Conservation (phyloP, 768 basidiomycete species). For the Dacryopinax spathularia region DNA sequence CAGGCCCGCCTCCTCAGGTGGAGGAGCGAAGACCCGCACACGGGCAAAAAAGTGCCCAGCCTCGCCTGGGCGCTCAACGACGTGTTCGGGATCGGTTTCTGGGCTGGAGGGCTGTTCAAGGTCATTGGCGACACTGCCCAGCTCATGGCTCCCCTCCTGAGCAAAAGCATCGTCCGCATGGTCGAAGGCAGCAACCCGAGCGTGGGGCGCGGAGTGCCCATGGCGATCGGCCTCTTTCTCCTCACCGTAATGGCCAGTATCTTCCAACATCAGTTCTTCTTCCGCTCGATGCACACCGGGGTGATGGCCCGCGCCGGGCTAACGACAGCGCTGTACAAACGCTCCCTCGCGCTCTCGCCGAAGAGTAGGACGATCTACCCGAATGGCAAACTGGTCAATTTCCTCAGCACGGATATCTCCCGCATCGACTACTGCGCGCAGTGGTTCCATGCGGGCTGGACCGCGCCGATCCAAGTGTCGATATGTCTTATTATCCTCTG, state of each 20-base stretch:
- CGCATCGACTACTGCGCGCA: slow-evolving; percentile 37
- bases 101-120: slow-evolving; percentile 46
- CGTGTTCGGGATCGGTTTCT: slow-evolving; percentile 43
- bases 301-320: slow-evolving; percentile 50
- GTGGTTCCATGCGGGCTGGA: slow-evolving; percentile 38
- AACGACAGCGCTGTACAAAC: slow-evolving; percentile 56
- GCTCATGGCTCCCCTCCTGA: slow-evolving; percentile 48
- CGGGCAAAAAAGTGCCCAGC: slow-evolving; percentile 33
- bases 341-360: slow-evolving; percentile 49
- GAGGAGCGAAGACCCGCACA: slow-evolving; percentile 4
- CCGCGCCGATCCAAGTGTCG: slow-evolving; percentile 4
- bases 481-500: slow-evolving; percentile 4
- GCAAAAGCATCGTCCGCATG: slow-evolving; percentile 52
- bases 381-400: slow-evolving; percentile 47
- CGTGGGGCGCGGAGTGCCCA: slow-evolving; percentile 43
- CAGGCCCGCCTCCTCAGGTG: slow-evolving; percentile 2
- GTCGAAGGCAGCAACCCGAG: slow-evolving; percentile 28
- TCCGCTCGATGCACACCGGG: slow-evolving; percentile 53
- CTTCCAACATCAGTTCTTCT: slow-evolving; percentile 60
- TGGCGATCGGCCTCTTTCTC: slow-evolving; percentile 41
- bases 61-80: slow-evolving; percentile 49
- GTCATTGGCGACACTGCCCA: slow-evolving; percentile 46
- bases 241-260: slow-evolving; percentile 40
- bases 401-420: slow-evolving; percentile 49
- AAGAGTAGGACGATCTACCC: slow-evolving; percentile 49